A percentile compares a stretch with the other conserved stretches of the same genome.
Evolutionary conservation across 768 basidiomycete genomes (phyloP).

Genomic region (Leccinum variicolor): DNA sequence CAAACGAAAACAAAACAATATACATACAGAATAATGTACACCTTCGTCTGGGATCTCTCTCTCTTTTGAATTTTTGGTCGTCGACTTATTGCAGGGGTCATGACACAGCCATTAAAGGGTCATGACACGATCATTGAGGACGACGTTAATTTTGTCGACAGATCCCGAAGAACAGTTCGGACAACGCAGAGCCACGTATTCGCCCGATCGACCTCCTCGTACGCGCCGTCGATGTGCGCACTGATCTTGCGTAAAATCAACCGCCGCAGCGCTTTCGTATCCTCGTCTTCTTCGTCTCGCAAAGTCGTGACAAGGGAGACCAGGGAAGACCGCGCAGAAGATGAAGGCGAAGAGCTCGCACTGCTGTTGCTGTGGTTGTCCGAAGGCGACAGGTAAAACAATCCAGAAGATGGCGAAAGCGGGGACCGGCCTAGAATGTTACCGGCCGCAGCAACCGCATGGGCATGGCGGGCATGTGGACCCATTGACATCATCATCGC

Average conservation of each 20-base stretch:
- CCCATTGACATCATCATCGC: background rate
- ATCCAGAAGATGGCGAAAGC: conserved; percentile 3
- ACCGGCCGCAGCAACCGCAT: background rate
- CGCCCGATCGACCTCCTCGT: conserved; percentile 61
- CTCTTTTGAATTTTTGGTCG: background rate
- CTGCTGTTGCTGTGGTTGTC: conserved; percentile 12
- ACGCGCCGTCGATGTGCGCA: conserved; percentile 49
- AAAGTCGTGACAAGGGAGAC: conserved; percentile 49
- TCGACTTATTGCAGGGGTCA: background rate
- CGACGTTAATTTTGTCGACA: conserved; percentile 31
- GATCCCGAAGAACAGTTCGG: conserved; percentile 57
- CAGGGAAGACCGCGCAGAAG: conserved; percentile 34
- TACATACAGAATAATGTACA: conserved; percentile 36
- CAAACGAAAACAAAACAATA: conserved; percentile 12
- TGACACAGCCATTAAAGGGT: conserved; percentile 2
- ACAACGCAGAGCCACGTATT: conserved; percentile 61
- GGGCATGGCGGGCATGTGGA: background rate
- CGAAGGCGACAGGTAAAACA: conserved; percentile 23
- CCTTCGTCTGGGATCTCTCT: background rate
- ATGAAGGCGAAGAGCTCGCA: conserved; percentile 15
- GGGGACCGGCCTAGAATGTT: background rate
- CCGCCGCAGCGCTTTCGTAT: conserved; percentile 56
- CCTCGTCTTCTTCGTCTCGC: conserved; percentile 59
- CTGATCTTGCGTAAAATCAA: conserved; percentile 67
- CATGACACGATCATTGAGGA: conserved; percentile 8